Evolutionary conservation across 2,329 filamentous ascomycete species (phyloP), one percentile per base, ranked within the genome.

Genomic region (Fusarium oxysporum): DNA sequence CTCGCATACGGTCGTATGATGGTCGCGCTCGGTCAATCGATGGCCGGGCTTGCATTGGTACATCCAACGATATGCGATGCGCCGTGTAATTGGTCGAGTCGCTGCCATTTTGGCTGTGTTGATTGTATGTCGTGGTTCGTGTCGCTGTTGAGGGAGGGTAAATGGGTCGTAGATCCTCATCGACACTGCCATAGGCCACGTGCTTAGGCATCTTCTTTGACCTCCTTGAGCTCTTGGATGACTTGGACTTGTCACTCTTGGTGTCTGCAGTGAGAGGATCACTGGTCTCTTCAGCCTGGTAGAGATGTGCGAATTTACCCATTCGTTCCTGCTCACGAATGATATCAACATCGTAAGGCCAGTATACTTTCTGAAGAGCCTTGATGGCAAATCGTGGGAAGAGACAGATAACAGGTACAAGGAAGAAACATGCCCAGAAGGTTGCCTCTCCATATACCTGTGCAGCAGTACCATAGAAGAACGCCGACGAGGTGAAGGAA

Each of bases 301-400:
- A 76, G 55, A 96, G 86, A 77, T 94, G 90, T 73, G 92, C 90
- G 81, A 97, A 98, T 78, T 92, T 91, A 75, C 96, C 96, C 83
- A 91, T 87, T 33, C 90, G 90, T 69, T 97, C 91, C 84, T 98
- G 95, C 82, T 99, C 96, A 53, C 96, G 94, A 78, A 99, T 91
- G 73, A 99, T 97, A 81, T 99, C 96, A 65, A 98, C 92, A 78
- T 99, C 96, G 75, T 92, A 92, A 8, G 96, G 96, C 82, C 92
- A 93, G 84, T 95, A 98, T 61, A 97, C 93, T 84, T 99, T 99
- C 82, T 98, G 96, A 55, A 96, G 83, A 37, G 92, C 87, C 84
- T 99, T 99, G 84, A 93, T 87, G 53, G 90, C 89, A 81, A 98
- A 97, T 32, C 96, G 92, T 16, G 96, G 96, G 66, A 97, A 90